phyloP scores from a whole-genome alignment of 2,329 filamentous ascomycete genomes.

The Claviceps sorghi region DNA sequence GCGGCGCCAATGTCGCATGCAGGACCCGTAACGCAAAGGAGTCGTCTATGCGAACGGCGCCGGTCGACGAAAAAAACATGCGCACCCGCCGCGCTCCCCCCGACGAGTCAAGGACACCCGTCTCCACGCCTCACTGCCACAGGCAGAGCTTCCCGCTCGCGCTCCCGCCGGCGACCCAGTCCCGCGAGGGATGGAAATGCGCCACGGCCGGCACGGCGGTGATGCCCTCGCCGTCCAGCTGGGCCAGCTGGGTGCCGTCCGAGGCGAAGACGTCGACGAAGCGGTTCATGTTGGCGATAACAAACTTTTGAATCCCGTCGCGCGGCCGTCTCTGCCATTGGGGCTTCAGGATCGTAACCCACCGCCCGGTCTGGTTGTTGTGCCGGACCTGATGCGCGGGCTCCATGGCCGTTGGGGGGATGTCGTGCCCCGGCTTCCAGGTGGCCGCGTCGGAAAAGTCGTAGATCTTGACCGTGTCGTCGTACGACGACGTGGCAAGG shows the following conservation, averaged over 20 bases:
- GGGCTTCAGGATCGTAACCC: conserved; percentile 70
- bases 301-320: conserved; percentile 74
- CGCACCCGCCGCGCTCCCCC: too few species aligned
- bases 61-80: too few species aligned
- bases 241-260: conserved; percentile 73
- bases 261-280: conserved; percentile 84
- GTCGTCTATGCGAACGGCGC: too few species aligned
- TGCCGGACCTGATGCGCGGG: conserved; percentile 59
- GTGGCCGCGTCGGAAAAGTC: conserved; percentile 49
- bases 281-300: conserved; percentile 93
- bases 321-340: conserved; percentile 77
- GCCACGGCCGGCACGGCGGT: conserved; percentile 89
- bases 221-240: conserved; percentile 76
- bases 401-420: conserved; percentile 49
- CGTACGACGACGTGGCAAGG: conserved; percentile 83
- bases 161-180: conserved; percentile 89
- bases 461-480: conserved; percentile 90
- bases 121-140: conserved; percentile 67
- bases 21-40: too few species aligned
- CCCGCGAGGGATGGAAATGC: conserved; percentile 70
- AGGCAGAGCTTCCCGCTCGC: conserved; percentile 85
- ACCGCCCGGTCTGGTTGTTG: conserved; percentile 91
- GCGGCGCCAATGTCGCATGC: too few species aligned
- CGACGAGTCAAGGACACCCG: too few species aligned
- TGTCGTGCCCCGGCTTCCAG: conserved; percentile 43